These are phyloP conservation scores for Rhodamnia rubescens DNA, from an alignment of 345 rosid species.

Conservation along the genomic window DNA sequence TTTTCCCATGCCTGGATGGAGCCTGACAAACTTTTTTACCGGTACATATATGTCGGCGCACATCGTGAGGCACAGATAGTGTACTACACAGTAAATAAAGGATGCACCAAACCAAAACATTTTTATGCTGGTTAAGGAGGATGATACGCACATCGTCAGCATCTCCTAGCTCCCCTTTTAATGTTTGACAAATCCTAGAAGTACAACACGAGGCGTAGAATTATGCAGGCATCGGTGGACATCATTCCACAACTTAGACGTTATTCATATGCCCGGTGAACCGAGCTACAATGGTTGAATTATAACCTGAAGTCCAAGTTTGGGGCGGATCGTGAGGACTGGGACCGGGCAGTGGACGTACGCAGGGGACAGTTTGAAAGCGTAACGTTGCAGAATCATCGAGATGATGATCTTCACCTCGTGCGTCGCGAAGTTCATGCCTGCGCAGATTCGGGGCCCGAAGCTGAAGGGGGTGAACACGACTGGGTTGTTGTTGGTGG, in stretches of 20 bases:
- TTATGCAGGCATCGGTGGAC: neutral
- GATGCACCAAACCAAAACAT: neutral
- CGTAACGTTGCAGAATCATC: constrained; percentile 24
- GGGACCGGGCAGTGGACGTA: constrained; percentile 16
- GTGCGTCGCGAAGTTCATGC: constrained; percentile 13
- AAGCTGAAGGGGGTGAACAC: constrained; percentile 18
- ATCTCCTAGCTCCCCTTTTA: neutral
- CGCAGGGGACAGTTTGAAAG: constrained; percentile 17
- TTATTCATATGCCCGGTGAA: neutral
- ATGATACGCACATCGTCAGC: neutral
- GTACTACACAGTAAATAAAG: neutral
- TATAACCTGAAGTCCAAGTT: constrained; percentile 18
- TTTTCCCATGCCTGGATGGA: no score
- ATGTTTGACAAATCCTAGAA: neutral
- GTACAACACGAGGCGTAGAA: neutral
- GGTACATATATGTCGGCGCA: no score
- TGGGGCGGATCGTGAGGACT: constrained; percentile 2
- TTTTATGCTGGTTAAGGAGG: neutral
- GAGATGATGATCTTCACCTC: constrained; percentile 22
- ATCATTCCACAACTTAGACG: neutral
- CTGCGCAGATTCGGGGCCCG: constrained; percentile 21
- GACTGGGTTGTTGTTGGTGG: constrained; percentile 10
- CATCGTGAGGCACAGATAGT: no score
- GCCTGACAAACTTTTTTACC: no score
- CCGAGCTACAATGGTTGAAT: constrained; percentile 1